Base-by-base conservation (phyloP, 2,329 filamentous ascomycete species). In the Fusarium sp. region DNA sequence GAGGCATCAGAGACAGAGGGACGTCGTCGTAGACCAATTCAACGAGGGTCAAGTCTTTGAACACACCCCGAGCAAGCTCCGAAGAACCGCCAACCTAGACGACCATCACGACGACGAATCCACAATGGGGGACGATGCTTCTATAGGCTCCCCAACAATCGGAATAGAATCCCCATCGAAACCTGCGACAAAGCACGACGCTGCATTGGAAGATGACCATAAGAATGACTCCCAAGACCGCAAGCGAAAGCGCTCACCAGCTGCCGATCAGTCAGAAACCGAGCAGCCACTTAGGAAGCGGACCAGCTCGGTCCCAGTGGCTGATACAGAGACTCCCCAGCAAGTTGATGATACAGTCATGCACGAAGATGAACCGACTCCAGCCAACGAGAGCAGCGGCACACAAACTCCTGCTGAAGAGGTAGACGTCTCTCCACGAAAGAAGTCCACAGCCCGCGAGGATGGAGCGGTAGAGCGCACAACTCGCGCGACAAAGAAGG, bases 1-100 rank as follows among this genome's bases (percentile, higher is more conserved):
- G 20, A 90, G 91, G 72, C 93, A 88, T 79, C 84, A 88, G 79
- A 88, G 91, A 75, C 88, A 90, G 77, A 87, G 88, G 77, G 89
- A 92, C 77, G 89, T 93, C 11, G 86, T 92, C 50, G 82, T 92
- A 64, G 87, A 86, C 76, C 85, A 86, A 73, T 89, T 88, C 80
- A 87, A 88, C 65, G 86, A 88, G 68, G 88, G 85, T 65, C 85
- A 87, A 50, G 81, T 84, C 65, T 90, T 90, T 73, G 91, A 93
- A 77, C 90, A 89, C 75, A 95, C 92, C 64, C 93, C 94, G 4
- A 95, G 92, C 87, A 96, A 95, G 85, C 88, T 95, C 69, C 91
- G 91, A 75, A 90, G 92, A 71, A 78, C 80, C 13, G 77, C 82
- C 39, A 76, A 79, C 23, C 75, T 79, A 71, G 76, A 82, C 72